Evolutionary conservation across 345 rosid species (phyloP).

Genomic region (Camelina sativa): DNA sequence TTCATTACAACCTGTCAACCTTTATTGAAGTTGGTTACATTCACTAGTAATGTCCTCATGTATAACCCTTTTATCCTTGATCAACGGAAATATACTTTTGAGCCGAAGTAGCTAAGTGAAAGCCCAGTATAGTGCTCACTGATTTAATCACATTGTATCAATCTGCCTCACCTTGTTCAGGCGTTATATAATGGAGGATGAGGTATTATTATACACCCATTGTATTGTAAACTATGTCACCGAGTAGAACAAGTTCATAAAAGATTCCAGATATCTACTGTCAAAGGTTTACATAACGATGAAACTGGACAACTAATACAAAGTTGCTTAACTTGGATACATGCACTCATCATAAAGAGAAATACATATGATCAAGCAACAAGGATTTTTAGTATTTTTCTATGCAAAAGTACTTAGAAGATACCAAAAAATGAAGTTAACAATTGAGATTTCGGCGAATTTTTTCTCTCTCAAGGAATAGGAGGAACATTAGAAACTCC

Average conservation of each 20-base stretch:
- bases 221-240: too few relatives aligned
- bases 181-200: too few relatives aligned
- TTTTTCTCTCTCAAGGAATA: slow-evolving; percentile 19
- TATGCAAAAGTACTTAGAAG: slow-evolving; percentile 34
- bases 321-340: slow-evolving; percentile 29
- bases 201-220: too few relatives aligned
- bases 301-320: not conserved
- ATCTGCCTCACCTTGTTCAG: not conserved
- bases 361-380: slow-evolving; percentile 29
- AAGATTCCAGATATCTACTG: too few relatives aligned
- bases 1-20: slow-evolving; percentile 16
- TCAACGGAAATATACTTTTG: slow-evolving; percentile 8
- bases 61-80: not conserved
- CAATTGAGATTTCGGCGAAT: slow-evolving; percentile 38
- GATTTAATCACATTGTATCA: not conserved
- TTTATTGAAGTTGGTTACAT: not conserved
- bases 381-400: slow-evolving; percentile 20
- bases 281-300: not conserved
- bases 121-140: not conserved
- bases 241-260: not conserved
- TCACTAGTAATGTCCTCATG: not conserved
- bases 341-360: slow-evolving; percentile 10
- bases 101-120: not conserved
- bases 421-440: slow-evolving; percentile 12
- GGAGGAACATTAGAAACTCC: slow-evolving; percentile 76